Conservation (phyloP, 139 green algal species). For the Nannochloris sp. region DNA sequence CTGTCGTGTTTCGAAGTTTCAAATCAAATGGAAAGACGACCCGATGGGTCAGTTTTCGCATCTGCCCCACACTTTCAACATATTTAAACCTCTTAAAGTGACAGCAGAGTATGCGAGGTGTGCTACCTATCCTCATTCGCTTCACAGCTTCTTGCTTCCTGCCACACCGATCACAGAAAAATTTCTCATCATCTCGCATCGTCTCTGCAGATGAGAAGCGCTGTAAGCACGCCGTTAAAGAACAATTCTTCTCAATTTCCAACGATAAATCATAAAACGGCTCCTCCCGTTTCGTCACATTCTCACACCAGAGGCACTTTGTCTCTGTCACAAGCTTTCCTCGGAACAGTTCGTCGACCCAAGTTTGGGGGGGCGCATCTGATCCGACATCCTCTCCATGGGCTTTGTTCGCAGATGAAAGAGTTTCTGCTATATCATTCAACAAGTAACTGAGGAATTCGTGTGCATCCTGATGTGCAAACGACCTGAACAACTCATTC, state of each 20-base stretch:
- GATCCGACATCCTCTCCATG: not conserved
- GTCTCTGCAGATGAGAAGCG: conserved; percentile 85
- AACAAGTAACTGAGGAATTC: conserved; percentile 97
- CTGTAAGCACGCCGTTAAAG: conserved; percentile 70
- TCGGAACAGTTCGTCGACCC: conserved; percentile 91
- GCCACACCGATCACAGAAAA: conserved; percentile 90
- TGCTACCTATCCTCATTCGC: conserved; percentile 54
- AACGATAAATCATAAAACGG: conserved; percentile 92
- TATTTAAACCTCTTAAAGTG: conserved; percentile 98
- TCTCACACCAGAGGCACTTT: conserved; percentile 85
- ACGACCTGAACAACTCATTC: conserved; percentile 93
- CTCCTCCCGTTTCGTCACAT: conserved; percentile 60
- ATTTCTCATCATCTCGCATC: conserved; percentile 84
- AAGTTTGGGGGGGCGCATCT: conserved; percentile 43
- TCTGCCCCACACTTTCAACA: conserved; percentile 56
- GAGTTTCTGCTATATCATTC: conserved; percentile 80
- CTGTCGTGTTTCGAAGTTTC: conserved; percentile 79
- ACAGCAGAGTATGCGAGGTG: conserved; percentile 77
- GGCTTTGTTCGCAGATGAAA: conserved; percentile 63
- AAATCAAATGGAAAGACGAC: conserved; percentile 96
- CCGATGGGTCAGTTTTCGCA: conserved; percentile 91
- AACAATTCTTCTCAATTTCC: conserved; percentile 90
- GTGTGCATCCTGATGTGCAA: conserved; percentile 97
- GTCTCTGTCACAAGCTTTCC: conserved; percentile 89
- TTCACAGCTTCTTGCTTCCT: conserved; percentile 79